Percentiles rank a stretch among this genome's conserved stretches.
Evolutionary conservation across 2,329 filamentous ascomycete species (phyloP).

Genomic region (Chaetomiaceae sp.): DNA sequence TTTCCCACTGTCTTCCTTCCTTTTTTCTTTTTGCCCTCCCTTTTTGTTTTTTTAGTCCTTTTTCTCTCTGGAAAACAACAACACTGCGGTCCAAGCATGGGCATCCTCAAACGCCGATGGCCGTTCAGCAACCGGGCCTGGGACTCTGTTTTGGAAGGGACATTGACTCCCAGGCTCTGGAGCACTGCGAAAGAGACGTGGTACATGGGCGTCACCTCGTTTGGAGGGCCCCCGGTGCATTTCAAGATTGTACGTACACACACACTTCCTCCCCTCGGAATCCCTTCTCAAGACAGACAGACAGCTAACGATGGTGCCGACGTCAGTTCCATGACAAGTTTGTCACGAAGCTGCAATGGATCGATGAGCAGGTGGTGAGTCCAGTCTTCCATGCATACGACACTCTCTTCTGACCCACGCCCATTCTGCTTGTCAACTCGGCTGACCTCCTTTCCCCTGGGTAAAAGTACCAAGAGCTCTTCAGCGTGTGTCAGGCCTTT

Average conservation of each 20-base stretch:
- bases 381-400: no score
- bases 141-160: not conserved
- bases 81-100: no score
- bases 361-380: slow-evolving; percentile 56
- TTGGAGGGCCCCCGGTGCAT: slow-evolving; percentile 65
- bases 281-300: no score
- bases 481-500: slow-evolving; percentile 63
- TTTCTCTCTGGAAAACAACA: no score
- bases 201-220: slow-evolving; percentile 60
- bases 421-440: no score
- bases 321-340: slow-evolving; percentile 54
- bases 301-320: not conserved
- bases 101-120: not conserved
- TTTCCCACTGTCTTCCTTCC: no score
- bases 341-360: slow-evolving; percentile 56
- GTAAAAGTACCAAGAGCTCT: slow-evolving; percentile 53
- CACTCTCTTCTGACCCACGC: no score
- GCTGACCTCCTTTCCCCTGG: slow-evolving; percentile 50
- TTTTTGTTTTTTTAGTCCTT: no score
- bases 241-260: slow-evolving; percentile 58
- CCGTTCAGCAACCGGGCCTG: not conserved
- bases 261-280: no score
- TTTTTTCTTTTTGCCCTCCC: no score
- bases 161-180: slow-evolving; percentile 10
- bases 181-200: slow-evolving; percentile 36